A percentile compares a stretch with the other conserved stretches of the same genome.
Conservation (phyloP, 2,329 filamentous ascomycete species). For the Fusarium pilosicola region DNA sequence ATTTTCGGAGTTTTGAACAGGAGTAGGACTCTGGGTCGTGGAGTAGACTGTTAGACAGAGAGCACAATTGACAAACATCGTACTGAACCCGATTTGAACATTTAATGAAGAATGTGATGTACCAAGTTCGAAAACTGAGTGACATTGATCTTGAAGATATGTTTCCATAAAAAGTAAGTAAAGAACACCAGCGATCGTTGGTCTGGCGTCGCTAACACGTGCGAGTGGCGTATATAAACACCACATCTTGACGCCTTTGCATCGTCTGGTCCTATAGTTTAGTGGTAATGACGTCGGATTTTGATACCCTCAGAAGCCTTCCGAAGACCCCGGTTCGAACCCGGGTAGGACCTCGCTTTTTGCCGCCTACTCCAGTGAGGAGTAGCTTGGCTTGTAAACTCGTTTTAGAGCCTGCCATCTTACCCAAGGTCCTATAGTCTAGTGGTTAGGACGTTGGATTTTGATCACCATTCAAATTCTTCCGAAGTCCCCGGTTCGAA, state of each 20-base stretch:
- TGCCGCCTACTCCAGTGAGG: fast-evolving
- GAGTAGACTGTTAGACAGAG: neutral
- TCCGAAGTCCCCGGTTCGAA: conserved; percentile 29
- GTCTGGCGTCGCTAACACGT: fast-evolving
- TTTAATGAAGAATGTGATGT: neutral
- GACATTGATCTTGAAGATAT: fast-evolving
- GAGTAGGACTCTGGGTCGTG: neutral
- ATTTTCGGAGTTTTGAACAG: neutral
- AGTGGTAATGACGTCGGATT: conserved; percentile 33
- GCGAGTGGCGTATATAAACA: neutral
- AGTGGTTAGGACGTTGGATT: conserved; percentile 32
- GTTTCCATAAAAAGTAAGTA: fast-evolving
- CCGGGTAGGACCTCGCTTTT: conserved; percentile 29
- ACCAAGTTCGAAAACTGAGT: too few species aligned
- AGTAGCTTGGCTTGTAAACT: fast-evolving
- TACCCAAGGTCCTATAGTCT: conserved; percentile 21
- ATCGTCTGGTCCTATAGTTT: conserved; percentile 26
- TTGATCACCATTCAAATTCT: conserved; percentile 7
- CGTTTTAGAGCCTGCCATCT: fast-evolving
- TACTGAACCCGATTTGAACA: neutral
- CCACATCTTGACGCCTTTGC: fast-evolving
- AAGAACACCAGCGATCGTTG: fast-evolving
- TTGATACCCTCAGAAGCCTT: conserved; percentile 20
- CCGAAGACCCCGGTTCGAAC: conserved; percentile 32
- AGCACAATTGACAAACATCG: neutral